Evolutionary conservation across 2,329 filamentous ascomycete genomes (phyloP).

Genomic region (Botrytis paeoniae): DNA sequence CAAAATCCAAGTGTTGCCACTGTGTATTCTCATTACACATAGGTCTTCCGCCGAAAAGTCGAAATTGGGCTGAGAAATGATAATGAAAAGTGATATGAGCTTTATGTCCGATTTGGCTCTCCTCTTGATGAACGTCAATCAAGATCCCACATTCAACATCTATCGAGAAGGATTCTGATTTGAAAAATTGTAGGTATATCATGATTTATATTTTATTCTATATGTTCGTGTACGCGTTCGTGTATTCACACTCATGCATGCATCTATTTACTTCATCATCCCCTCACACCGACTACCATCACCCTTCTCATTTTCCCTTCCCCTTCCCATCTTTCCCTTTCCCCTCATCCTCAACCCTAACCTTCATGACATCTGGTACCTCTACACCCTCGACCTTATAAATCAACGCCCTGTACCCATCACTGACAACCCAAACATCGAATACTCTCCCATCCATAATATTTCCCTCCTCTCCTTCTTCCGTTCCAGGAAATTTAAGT

Average conservation of each 20-base stretch:
- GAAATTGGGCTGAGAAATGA: too few species aligned
- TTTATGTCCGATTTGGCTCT: too few species aligned
- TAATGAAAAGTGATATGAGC: too few species aligned
- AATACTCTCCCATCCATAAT: constrained; percentile 54
- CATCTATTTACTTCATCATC: neutral
- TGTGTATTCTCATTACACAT: neutral
- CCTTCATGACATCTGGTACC: constrained; percentile 34
- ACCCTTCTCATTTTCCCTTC: constrained; percentile 19
- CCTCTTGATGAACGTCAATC: neutral
- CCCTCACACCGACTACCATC: neutral
- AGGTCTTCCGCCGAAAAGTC: neutral
- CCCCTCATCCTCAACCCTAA: constrained; percentile 24
- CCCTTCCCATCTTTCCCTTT: constrained; percentile 24
- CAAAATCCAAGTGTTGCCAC: neutral
- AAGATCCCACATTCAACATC: neutral
- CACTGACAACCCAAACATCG: constrained; percentile 76
- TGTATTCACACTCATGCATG: neutral
- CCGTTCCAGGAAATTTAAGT: constrained; percentile 56
- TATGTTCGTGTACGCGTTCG: neutral
- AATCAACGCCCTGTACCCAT: constrained; percentile 79
- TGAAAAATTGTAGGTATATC: neutral
- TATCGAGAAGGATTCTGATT: neutral
- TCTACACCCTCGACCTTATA: constrained; percentile 35
- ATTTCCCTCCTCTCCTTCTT: constrained; percentile 26
- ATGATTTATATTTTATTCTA: neutral